A percentile compares a stretch with the other conserved stretches of the same genome.
phyloP scores from a whole-genome alignment of 2,329 filamentous ascomycete species.

The Colletotrichum musicola region DNA sequence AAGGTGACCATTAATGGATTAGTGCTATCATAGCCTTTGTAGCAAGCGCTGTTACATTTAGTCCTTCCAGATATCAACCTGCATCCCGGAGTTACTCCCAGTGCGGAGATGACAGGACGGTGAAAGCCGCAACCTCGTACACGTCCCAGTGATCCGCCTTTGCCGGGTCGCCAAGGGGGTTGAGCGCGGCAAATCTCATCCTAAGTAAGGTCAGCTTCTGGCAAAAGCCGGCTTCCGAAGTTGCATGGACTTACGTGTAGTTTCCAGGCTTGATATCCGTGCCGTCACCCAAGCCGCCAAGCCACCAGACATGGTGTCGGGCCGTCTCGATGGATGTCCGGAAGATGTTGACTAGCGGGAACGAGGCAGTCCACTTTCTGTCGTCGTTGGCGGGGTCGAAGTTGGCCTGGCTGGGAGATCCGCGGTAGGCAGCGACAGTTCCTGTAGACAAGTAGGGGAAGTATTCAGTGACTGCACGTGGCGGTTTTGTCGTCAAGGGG shows the following conservation, averaged over 20 bases:
- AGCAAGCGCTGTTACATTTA: too few species aligned
- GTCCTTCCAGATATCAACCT: too few species aligned
- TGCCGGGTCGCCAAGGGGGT: constrained; percentile 15
- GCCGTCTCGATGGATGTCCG: background rate
- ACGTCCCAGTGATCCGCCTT: constrained; percentile 34
- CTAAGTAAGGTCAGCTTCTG: background rate
- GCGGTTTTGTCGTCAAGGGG: background rate
- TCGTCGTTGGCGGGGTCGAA: constrained; percentile 48
- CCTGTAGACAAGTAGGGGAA: background rate
- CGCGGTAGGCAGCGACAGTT: background rate
- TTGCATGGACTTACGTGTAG: constrained; percentile 44
- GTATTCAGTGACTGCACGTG: background rate
- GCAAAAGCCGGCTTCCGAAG: too few species aligned
- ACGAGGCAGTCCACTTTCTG: constrained; percentile 1
- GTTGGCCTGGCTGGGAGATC: constrained; percentile 5
- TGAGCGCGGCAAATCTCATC: constrained; percentile 22
- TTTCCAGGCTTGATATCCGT: constrained; percentile 54
- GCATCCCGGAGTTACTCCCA: background rate
- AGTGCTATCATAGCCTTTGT: too few species aligned
- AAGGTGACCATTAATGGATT: too few species aligned
- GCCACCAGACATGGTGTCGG: constrained; percentile 54
- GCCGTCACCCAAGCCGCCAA: constrained; percentile 57
- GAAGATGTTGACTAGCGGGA: constrained; percentile 45
- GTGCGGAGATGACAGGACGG: constrained; percentile 7
- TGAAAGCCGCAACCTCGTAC: constrained; percentile 8